A percentile compares a stretch with the other conserved stretches of the same genome.
These are phyloP conservation scores for Clarireedia sp. DNA, from an alignment of 2,329 filamentous ascomycete genomes.

Conservation along the genomic window DNA sequence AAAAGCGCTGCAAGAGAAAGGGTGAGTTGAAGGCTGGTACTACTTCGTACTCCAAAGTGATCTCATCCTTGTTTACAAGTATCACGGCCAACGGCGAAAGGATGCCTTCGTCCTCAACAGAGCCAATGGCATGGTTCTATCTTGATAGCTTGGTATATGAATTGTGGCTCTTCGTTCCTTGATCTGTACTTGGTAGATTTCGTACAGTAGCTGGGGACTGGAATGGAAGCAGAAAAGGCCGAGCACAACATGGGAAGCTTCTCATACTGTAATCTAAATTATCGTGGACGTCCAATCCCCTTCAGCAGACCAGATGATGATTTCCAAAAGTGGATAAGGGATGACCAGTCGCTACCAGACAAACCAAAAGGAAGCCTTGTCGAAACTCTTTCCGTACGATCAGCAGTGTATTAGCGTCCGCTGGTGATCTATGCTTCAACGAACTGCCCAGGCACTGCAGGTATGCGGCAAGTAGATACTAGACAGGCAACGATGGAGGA, in stretches of 20 bases:
- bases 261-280: not conserved
- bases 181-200: not conserved
- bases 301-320: not conserved
- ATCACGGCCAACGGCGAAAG: not conserved
- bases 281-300: not conserved
- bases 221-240: not conserved
- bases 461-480: no score
- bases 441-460: not conserved
- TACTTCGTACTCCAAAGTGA: not conserved
- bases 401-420: not conserved
- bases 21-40: not conserved
- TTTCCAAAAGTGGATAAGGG: not conserved
- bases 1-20: not conserved
- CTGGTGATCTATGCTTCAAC: not conserved
- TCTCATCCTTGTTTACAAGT: not conserved
- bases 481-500: no score
- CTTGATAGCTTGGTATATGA: not conserved
- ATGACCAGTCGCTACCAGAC: not conserved
- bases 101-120: no score
- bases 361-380: not conserved
- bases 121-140: constrained; percentile 1
- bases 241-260: not conserved
- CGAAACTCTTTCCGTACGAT: not conserved
- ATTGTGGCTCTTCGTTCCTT: constrained; percentile 1
- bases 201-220: not conserved